phyloP scores from a whole-genome alignment of 176 grass and related monocot genomes.

The Typha latifolia region DNA sequence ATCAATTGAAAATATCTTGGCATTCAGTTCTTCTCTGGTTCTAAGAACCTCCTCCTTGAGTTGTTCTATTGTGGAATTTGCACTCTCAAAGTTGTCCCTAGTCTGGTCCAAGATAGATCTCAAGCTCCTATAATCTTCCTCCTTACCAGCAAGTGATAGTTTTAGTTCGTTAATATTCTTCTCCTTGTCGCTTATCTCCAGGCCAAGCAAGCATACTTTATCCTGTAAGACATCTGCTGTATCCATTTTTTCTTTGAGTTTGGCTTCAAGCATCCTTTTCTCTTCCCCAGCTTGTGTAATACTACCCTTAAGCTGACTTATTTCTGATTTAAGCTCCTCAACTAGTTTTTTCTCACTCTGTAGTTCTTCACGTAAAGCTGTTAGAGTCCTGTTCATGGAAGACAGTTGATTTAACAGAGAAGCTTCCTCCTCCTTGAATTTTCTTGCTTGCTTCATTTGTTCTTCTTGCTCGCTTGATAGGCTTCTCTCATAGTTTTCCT shows the following conservation, averaged over 20 bases:
- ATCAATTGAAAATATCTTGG: slow-evolving; percentile 55
- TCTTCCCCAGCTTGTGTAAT: slow-evolving; percentile 40
- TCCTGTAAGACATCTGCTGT: slow-evolving; percentile 48
- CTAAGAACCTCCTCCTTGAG: slow-evolving; percentile 53
- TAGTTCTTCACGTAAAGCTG: slow-evolving; percentile 59
- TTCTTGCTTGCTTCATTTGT: slow-evolving; percentile 48
- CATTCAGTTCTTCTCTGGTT: slow-evolving; percentile 44
- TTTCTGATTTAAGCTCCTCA: slow-evolving; percentile 66
- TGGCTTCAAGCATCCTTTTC: slow-evolving; percentile 53
- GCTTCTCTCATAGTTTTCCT: slow-evolving; percentile 60
- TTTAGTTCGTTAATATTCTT: slow-evolving; percentile 52
- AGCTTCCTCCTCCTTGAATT: slow-evolving; percentile 60
- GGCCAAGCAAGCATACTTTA: slow-evolving; percentile 43
- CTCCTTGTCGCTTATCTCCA: slow-evolving; percentile 55
- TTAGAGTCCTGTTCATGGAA: slow-evolving; percentile 47
- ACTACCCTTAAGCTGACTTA: slow-evolving; percentile 45
- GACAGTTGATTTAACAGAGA: slow-evolving; percentile 51
- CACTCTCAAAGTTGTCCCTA: slow-evolving; percentile 44
- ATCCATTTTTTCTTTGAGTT: slow-evolving; percentile 55
- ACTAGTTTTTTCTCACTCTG: slow-evolving; percentile 41
- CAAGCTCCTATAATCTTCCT: slow-evolving; percentile 54
- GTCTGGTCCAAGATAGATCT: slow-evolving; percentile 31
- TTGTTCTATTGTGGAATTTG: slow-evolving; percentile 58
- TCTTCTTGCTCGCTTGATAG: slow-evolving; percentile 50
- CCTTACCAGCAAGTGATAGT: slow-evolving; percentile 55